A percentile compares a stretch with the other conserved stretches of the same genome.
phyloP scores from a whole-genome alignment of 352 stramenopile genomes.

The Phytophthora sansomeana region DNA sequence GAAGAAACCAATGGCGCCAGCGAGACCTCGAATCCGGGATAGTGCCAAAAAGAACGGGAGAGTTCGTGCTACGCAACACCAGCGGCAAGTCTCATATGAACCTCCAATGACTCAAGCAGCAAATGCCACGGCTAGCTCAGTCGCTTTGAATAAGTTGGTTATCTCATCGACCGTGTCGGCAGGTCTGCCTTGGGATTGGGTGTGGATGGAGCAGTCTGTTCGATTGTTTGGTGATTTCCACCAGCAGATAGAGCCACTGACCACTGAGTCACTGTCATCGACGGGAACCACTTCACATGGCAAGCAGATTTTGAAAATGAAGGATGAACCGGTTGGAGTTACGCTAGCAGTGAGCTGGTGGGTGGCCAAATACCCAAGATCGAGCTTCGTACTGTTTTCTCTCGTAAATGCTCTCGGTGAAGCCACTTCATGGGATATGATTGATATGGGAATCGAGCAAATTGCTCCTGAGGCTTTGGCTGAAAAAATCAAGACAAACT shows the following conservation, averaged over 20 bases:
- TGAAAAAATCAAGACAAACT: constrained; percentile 56
- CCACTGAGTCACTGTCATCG: constrained; percentile 29
- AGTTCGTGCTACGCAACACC: neutral
- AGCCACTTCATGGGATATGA: constrained; percentile 59
- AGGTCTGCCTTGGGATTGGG: constrained; percentile 64
- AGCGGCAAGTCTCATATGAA: neutral
- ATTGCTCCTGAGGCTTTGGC: constrained; percentile 49
- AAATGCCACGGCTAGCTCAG: constrained; percentile 7
- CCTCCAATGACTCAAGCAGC: constrained; percentile 4
- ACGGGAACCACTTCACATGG: constrained; percentile 42
- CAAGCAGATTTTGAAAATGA: constrained; percentile 67
- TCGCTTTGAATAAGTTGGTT: constrained; percentile 50
- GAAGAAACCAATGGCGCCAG: constrained; percentile 12
- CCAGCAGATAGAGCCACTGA: constrained; percentile 39
- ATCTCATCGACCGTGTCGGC: constrained; percentile 54
- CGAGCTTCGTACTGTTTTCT: constrained; percentile 68
- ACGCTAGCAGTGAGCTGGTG: constrained; percentile 76
- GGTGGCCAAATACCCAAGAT: constrained; percentile 57
- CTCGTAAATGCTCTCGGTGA: constrained; percentile 77
- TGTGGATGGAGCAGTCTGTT: constrained; percentile 57
- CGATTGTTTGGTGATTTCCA: constrained; percentile 39
- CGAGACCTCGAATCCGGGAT: constrained; percentile 12
- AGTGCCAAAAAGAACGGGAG: constrained; percentile 5
- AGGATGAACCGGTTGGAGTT: constrained; percentile 63
- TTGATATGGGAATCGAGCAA: constrained; percentile 63